phyloP scores from a whole-genome alignment of 2,329 filamentous ascomycete species.

The Microsporum ferrugineum region DNA sequence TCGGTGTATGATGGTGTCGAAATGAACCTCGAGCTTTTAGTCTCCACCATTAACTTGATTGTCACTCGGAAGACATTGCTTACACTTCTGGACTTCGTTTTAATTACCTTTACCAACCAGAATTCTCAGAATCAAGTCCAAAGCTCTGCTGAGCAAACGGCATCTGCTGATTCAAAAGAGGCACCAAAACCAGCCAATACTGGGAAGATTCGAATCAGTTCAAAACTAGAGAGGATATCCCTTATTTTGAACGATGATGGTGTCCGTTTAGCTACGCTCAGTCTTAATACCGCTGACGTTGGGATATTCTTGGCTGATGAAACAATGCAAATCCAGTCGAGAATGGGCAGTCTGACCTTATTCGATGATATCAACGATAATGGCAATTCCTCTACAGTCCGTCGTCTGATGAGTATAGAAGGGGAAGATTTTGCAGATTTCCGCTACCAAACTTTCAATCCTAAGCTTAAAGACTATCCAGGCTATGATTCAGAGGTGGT shows the following conservation, averaged over 20 bases:
- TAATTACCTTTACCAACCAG: slow-evolving; percentile 73
- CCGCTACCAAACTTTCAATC: slow-evolving; percentile 90
- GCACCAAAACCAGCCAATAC: slow-evolving; percentile 28
- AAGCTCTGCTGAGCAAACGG: slow-evolving; percentile 18
- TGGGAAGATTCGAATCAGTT: slow-evolving; percentile 84
- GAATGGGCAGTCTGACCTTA: slow-evolving; percentile 74
- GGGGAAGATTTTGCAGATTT: slow-evolving; percentile 94
- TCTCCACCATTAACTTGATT: slow-evolving; percentile 92
- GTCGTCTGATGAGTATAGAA: slow-evolving; percentile 85
- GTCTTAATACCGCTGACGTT: slow-evolving; percentile 83
- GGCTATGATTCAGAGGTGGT: slow-evolving; percentile 90
- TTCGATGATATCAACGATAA: slow-evolving; percentile 91
- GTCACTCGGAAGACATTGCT: slow-evolving; percentile 88
- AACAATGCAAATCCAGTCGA: slow-evolving; percentile 76
- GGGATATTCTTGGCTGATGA: slow-evolving; percentile 77
- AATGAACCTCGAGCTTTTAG: slow-evolving; percentile 77
- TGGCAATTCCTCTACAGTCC: slow-evolving; percentile 68
- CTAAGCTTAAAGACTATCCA: slow-evolving; percentile 64
- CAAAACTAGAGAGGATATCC: slow-evolving; percentile 84
- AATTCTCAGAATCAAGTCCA: slow-evolving; percentile 37
- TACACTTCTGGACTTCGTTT: slow-evolving; percentile 84
- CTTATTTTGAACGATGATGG: slow-evolving; percentile 96
- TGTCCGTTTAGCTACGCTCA: slow-evolving; percentile 82
- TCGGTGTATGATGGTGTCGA: slow-evolving; percentile 85
- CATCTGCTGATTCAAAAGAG: slow-evolving; percentile 19